A percentile compares a stretch with the other conserved stretches of the same genome.
phyloP scores from a whole-genome alignment of 768 basidiomycete species.

The Gymnopilus dilepis region DNA sequence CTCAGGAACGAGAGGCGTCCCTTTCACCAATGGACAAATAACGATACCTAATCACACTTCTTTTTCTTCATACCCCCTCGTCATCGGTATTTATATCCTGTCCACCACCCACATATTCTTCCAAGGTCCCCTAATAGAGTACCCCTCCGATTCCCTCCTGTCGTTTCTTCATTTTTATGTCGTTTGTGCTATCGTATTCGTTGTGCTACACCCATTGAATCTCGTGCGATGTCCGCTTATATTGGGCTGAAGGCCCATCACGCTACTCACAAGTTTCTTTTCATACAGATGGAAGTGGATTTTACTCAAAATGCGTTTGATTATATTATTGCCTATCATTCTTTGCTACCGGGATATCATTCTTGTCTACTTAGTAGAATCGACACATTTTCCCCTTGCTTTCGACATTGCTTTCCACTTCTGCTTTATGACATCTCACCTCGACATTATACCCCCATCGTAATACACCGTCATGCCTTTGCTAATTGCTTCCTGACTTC shows the following conservation, averaged over 20 bases:
- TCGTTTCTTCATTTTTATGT: constrained; percentile 23
- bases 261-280: neutral
- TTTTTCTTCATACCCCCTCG: constrained; percentile 13
- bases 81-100: constrained; percentile 20
- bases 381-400: constrained; percentile 3
- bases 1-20: neutral
- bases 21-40: neutral
- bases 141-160: constrained; percentile 13
- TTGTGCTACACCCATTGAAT: constrained; percentile 36
- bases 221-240: constrained; percentile 21
- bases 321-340: constrained; percentile 19
- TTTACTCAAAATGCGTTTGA: constrained; percentile 2
- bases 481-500: neutral
- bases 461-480: neutral
- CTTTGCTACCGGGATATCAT: constrained; percentile 18
- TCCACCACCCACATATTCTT: constrained; percentile 20
- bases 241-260: neutral
- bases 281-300: constrained; percentile 4
- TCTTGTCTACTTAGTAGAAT: constrained; percentile 11
- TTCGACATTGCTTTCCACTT: neutral
- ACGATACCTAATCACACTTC: neutral
- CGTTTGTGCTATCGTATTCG: constrained; percentile 46
- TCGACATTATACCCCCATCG: neutral
- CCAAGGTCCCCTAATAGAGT: constrained; percentile 27
- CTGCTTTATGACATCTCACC: neutral